phyloP scores from a whole-genome alignment of 371 early-diverging fungal genomes.

The Apophysomyces elegans region DNA sequence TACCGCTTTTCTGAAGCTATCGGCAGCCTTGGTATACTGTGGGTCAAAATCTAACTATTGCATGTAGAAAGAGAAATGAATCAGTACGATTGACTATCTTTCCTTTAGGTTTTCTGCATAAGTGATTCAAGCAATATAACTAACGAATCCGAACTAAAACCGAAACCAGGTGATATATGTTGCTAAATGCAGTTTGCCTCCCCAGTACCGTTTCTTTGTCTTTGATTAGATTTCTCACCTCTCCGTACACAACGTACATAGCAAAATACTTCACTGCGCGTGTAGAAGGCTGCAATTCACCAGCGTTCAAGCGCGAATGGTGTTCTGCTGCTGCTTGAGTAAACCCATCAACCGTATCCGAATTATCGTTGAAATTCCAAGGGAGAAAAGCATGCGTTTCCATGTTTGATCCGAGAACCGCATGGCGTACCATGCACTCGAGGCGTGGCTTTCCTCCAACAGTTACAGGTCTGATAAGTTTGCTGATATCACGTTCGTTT shows the following conservation, averaged over 20 bases:
- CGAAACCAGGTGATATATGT: too few relatives aligned
- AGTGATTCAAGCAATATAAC: too few relatives aligned
- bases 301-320: not conserved
- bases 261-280: not conserved
- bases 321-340: not conserved
- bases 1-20: not conserved
- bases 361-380: not conserved
- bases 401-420: not conserved
- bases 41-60: not conserved
- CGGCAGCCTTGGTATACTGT: not conserved
- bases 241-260: not conserved
- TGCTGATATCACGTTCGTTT: not conserved
- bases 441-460: not conserved
- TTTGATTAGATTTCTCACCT: not conserved
- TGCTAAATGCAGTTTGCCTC: not conserved
- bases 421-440: not conserved
- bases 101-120: too few relatives aligned
- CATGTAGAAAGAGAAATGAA: too few relatives aligned
- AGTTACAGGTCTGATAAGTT: not conserved
- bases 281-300: not conserved
- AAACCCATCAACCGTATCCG: not conserved
- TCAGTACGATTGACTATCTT: too few relatives aligned
- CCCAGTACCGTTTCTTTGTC: too few relatives aligned
- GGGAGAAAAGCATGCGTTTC: not conserved
- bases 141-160: too few relatives aligned